phyloP scores from a whole-genome alignment of 2,329 filamentous ascomycete species.

The Fusarium falciforme region DNA sequence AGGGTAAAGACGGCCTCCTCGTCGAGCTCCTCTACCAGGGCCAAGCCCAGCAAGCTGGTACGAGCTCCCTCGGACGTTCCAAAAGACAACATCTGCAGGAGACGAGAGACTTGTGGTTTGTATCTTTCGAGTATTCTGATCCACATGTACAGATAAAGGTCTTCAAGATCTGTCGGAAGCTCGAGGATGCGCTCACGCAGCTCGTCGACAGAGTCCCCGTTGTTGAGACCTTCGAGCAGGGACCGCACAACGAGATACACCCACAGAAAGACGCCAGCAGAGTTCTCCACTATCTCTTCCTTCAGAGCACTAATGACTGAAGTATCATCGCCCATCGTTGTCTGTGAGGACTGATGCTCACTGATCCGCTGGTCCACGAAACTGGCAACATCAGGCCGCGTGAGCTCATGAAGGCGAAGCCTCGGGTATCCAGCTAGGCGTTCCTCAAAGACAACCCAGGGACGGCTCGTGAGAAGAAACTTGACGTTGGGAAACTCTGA shows the following conservation, averaged over 20 bases:
- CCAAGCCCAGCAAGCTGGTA: not conserved
- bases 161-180: not conserved
- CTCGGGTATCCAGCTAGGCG: not conserved
- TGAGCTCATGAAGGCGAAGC: not conserved
- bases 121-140: not conserved
- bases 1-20: not conserved
- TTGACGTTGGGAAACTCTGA: not conserved
- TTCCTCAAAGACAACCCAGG: not conserved
- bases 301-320: not conserved
- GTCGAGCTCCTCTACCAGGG: not conserved
- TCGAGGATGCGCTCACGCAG: not conserved
- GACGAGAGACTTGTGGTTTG: not conserved
- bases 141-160: not conserved
- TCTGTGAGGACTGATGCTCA: not conserved
- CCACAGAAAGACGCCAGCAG: not conserved
- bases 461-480: not conserved
- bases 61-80: not conserved
- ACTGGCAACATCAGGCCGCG: not conserved
- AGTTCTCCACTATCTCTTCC: not conserved
- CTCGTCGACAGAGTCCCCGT: not conserved
- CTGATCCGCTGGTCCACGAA: not conserved
- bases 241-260: not conserved
- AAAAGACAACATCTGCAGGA: not conserved
- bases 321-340: not conserved
- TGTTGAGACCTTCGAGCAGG: not conserved